A percentile compares a stretch with the other conserved stretches of the same genome.
phyloP scores from a whole-genome alignment of 768 basidiomycete genomes.

The Termitomyces sp. region DNA sequence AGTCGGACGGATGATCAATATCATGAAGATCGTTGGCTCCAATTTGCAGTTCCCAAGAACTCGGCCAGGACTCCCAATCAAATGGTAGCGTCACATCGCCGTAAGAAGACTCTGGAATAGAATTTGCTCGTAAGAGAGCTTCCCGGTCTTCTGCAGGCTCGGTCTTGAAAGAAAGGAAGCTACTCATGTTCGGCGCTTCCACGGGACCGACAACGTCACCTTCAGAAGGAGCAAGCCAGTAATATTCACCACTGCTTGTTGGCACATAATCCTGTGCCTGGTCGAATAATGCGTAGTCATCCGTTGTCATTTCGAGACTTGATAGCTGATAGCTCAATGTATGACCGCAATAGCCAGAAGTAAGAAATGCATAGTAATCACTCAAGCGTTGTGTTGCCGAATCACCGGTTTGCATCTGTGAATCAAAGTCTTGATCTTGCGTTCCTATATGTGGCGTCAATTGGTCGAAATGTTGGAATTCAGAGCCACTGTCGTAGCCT shows the following conservation, averaged over 20 bases:
- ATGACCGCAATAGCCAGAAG: neutral
- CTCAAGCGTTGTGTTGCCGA: neutral
- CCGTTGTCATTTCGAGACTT: neutral
- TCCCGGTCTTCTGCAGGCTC: neutral
- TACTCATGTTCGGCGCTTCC: neutral
- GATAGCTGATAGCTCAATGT: neutral
- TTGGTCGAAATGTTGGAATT: neutral
- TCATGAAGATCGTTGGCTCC: no score
- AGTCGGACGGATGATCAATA: neutral
- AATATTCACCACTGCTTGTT: neutral
- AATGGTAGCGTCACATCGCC: neutral
- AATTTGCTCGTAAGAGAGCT: neutral
- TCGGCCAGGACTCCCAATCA: neutral
- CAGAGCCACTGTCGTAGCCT: neutral
- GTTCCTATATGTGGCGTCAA: neutral
- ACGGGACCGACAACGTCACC: neutral
- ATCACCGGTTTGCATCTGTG: neutral
- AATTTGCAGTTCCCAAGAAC: neutral
- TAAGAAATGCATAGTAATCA: neutral
- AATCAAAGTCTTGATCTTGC: neutral
- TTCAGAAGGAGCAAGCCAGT: neutral
- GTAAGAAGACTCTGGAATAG: neutral
- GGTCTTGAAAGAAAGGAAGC: neutral
- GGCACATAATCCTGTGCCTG: neutral
- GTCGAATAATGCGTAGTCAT: neutral